Evolutionary conservation across 371 early-diverging fungal species (phyloP).

Genomic region (Chytridium lagenaria): DNA sequence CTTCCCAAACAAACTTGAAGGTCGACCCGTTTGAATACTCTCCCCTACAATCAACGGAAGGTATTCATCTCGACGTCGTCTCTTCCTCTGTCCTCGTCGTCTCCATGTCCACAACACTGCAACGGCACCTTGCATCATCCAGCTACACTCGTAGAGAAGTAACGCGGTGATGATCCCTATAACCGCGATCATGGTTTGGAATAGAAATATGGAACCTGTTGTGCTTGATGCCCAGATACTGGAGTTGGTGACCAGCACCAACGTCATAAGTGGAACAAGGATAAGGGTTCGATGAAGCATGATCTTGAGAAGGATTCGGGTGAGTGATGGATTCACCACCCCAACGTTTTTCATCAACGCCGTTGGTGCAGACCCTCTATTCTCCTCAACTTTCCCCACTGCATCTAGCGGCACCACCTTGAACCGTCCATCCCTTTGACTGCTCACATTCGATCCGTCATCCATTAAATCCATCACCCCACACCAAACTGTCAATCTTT

Average conservation of each 20-base stretch:
- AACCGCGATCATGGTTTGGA: conserved; percentile 1
- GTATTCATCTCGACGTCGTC: background rate
- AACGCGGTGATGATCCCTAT: background rate
- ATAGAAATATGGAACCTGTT: background rate
- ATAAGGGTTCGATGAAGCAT: background rate
- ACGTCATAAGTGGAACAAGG: background rate
- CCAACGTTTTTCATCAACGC: no score
- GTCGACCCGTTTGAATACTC: conserved; percentile 4
- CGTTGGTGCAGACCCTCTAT: no score
- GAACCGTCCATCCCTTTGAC: no score
- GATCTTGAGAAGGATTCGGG: no score
- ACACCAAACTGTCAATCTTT: no score
- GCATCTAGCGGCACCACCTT: no score
- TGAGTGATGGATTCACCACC: no score
- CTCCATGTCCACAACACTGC: conserved; percentile 2
- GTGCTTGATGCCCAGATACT: background rate
- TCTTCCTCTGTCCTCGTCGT: background rate
- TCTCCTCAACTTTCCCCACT: no score
- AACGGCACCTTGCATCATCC: conserved; percentile 5
- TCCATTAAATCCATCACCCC: no score
- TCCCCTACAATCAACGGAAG: conserved; percentile 8
- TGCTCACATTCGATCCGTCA: no score
- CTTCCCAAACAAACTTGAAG: background rate
- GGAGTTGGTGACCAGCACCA: background rate
- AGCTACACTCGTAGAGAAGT: background rate